Base-by-base conservation (phyloP, 495 filamentous ascomycete genomes). In the Diplogelasinospora grovesii region DNA sequence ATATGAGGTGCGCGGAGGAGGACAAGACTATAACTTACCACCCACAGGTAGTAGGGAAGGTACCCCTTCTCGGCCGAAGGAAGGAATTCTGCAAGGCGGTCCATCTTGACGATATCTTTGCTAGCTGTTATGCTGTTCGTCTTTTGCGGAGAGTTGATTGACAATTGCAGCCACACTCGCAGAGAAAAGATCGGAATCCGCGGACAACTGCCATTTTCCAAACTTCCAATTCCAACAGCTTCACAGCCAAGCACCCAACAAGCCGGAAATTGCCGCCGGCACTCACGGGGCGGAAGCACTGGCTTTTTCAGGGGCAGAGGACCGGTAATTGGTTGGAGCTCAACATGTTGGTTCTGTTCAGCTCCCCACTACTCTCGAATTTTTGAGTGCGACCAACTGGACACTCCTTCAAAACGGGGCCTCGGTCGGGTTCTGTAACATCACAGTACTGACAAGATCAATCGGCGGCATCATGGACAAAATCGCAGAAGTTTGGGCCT, bases 31-130 rank as follows among this genome's bases (percentile, higher is more conserved):
- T 15, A 13, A 55, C 67, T 39, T 64, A 74, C 70, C n/a, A 66
- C 41, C 21, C 66, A 57, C 36, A 74, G 61, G 45, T 72, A 73
- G 37, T 68, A 68, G 13, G 69, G 69, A 9, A 73, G 49, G 38
- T 66, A 61, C 13, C 69, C 69, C 39, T 70, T 61, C 36, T 61
- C 58, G 24, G 48, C 60, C 1, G 55, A 49, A 10, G 69, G 69
- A 16, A 71, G 54, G 40, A 53, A 64, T 10, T 37, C 41, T 39
- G 54, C 50, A 9, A 72, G 36, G 2, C 46, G n/a, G 22, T 70
- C 66, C 59, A 72, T 64, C 23, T 43, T 49, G 31, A 21, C 25
- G 14, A 21, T 24, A 11, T 29, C 18, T 19, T 29, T 36, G n/a
- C n/a, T n/a, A n/a, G n/a, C n/a, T n/a, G n/a, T n/a, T n/a, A n/a